Evolutionary conservation across 805 yeast species (phyloP), one percentile per base, ranked within the genome.

Genomic region (Debaryomyces tyrocola): DNA sequence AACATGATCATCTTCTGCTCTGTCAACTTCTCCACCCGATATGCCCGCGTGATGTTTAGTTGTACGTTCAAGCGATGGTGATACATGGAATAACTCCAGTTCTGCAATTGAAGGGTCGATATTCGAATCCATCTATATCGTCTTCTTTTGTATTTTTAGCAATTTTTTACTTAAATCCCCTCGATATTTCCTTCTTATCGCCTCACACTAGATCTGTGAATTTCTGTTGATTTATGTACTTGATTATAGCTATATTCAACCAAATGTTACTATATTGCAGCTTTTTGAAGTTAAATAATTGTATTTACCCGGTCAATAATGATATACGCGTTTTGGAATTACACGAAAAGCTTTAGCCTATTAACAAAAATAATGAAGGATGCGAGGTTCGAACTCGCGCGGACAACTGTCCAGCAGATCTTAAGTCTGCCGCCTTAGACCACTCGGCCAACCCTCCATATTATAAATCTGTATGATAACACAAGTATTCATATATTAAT

Each of bases 341-440:
- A 31, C 34, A 31, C 34, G 9, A 31, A 31, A 31, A 10, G 4
- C 12, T 31, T 6, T 2, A 31, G 10, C 7, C 27, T 9, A 6
- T 24, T 24, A 33, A 21, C 50, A 64, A 67, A 64, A 53, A 63
- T 66, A 63, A 48, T 71, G 77, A 71, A 71, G 75, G 75, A 62
- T 69, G 75, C 75, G 77, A 70, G 77, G 73, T 71, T 71, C 77
- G 77, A 71, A 71, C 77, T 70, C 77, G 75, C 77, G 77, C 77
- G 75, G 77, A 68, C 72, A 64, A 50, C 52, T 57, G 72, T 67
- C 76, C 75, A 70, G 66, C 66, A 65, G 76, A 70, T 67, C 76
- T 70, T 70, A 70, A 70, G 76, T 70, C 76, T 64, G 66, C 74
- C 76, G 75, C 76, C 76, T 70, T 70, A 69, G 74, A 70, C 76